Evolutionary conservation across 768 basidiomycete genomes (phyloP).

Genomic region (Candolleomyces efflorescens): DNA sequence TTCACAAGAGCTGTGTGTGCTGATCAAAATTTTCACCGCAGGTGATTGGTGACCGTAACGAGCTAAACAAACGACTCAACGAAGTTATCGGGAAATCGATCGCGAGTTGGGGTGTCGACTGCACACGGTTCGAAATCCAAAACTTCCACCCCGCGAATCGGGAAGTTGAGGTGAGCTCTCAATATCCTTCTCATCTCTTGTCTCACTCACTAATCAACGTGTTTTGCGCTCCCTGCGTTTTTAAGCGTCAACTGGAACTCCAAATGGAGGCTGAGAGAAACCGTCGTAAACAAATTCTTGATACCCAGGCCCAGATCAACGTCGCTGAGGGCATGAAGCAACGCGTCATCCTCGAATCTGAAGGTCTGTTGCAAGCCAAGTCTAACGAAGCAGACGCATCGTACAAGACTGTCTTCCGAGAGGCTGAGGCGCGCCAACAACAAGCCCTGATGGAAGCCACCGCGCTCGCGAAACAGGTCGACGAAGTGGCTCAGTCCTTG

Average conservation of each 20-base stretch:
- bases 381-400: constrained; percentile 48
- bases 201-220: not conserved
- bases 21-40: constrained; percentile 11
- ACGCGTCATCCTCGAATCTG: constrained; percentile 49
- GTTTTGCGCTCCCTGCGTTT: not conserved
- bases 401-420: constrained; percentile 1
- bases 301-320: constrained; percentile 56
- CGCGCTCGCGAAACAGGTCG: constrained; percentile 47
- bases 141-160: constrained; percentile 56
- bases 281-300: constrained; percentile 50
- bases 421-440: constrained; percentile 17
- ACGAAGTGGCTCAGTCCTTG: constrained; percentile 38
- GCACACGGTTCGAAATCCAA: constrained; percentile 56
- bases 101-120: constrained; percentile 55
- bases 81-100: constrained; percentile 47
- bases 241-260: constrained; percentile 52
- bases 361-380: constrained; percentile 49
- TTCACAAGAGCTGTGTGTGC: not conserved
- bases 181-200: not conserved
- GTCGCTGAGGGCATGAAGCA: constrained; percentile 57
- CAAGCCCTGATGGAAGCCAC: constrained; percentile 42
- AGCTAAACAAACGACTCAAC: constrained; percentile 44
- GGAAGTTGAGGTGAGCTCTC: constrained; percentile 45
- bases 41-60: constrained; percentile 54
- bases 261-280: constrained; percentile 60